Conservation (phyloP, 371 early-diverging fungal species). For the Circinella minor region DNA sequence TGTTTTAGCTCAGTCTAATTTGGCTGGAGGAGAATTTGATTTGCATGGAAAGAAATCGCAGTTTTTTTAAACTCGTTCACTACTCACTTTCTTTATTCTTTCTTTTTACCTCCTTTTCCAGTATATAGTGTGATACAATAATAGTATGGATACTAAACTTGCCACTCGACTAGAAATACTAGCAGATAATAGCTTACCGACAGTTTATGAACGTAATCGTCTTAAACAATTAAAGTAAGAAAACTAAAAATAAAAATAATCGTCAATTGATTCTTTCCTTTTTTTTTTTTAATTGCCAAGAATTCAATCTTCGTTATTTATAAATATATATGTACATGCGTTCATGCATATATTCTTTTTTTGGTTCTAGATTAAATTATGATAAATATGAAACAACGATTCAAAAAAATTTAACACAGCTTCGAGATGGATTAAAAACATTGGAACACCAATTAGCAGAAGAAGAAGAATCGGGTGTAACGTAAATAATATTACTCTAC, state of each 20-base stretch:
- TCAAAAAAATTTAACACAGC: conserved; percentile 56
- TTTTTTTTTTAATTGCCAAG: neutral
- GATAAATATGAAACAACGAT: conserved; percentile 63
- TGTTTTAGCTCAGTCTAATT: too few species aligned
- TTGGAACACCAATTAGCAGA: conserved; percentile 66
- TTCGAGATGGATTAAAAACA: conserved; percentile 58
- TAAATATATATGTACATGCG: too few species aligned
- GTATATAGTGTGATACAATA: neutral
- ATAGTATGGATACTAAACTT: conserved; percentile 59
- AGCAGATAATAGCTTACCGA: conserved; percentile 66
- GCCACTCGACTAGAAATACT: conserved; percentile 59
- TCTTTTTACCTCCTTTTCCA: neutral
- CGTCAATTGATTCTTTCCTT: too few species aligned
- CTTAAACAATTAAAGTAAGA: conserved; percentile 54
- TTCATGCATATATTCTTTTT: too few species aligned
- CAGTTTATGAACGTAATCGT: conserved; percentile 67
- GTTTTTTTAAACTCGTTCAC: neutral
- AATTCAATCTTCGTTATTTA: neutral
- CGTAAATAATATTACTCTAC: conserved; percentile 36
- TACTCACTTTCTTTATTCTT: neutral
- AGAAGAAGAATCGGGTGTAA: conserved; percentile 62
- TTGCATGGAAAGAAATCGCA: neutral
- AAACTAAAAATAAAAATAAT: too few species aligned
- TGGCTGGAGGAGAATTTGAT: too few species aligned
- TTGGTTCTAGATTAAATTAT: conserved; percentile 49